Base-by-base conservation (phyloP, 2,329 filamentous ascomycete genomes). In the Fusarium drepaniforme region DNA sequence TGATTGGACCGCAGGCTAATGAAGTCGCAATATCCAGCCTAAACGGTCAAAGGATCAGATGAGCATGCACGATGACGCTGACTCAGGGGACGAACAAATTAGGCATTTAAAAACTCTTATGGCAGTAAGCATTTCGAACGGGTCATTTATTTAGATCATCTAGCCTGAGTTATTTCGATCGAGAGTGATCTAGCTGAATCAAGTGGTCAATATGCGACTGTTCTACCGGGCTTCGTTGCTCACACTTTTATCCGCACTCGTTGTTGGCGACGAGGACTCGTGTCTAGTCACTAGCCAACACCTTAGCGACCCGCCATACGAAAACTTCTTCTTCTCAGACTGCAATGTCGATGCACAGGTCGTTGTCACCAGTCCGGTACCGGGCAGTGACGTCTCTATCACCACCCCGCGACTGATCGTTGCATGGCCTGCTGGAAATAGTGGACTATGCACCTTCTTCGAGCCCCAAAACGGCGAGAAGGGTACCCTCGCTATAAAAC, bases 391-490 rank as follows among this genome's bases (percentile, higher is more conserved):
- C 74, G 81, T 91, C 2, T 86, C 83, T 1, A 82, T 90, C 38
- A 89, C 91, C 69, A 84, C 86, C 0, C 90, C 90, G 11, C 85
- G 91, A n/a, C 80, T 93, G 25, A 83, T 91, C 23, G 71, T 90
- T 9, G 91, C 91, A 11, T 93, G 90, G 90, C 90, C 91, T 9
- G 89, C 90, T 11, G 91, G 91, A 3, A 91, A 93, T 75, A 92
- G 90, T 63, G 91, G 91, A 1, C 84, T 88, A 30, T 87, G 86
- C 6, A 83, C 87, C 0, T 91, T 88, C 74, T 93, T 93, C 72
- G 82, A 85, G 16, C 88, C 91, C 0, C 82, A 86, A 59, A 86
- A 87, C 74, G 87, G 87, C 3, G 76, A 84, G 16, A 89, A 90
- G 68, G 89, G 89, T 3, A 86, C 85, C 2, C 82, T 93, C 1